A percentile compares a stretch with the other conserved stretches of the same genome.
These are phyloP conservation scores for Lotmaria passim DNA, from an alignment of 208 protist species.

Conservation along the genomic window DNA sequence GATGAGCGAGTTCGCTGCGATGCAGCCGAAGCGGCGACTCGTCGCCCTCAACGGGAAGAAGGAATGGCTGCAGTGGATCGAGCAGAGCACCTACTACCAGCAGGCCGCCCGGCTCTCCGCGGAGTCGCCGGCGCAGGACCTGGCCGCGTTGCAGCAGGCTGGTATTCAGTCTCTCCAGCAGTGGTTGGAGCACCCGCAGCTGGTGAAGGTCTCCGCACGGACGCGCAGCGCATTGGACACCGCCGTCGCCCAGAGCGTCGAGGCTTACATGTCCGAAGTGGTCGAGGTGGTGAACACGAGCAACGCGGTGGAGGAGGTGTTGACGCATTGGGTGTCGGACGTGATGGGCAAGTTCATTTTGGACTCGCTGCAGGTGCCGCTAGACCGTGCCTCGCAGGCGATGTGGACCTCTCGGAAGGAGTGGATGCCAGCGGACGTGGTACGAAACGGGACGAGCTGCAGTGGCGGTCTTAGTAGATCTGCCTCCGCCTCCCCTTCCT, in stretches of 20 bases:
- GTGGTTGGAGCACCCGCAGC: slow-evolving; percentile 77
- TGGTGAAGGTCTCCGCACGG: slow-evolving; percentile 73
- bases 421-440: slow-evolving; percentile 32
- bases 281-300: slow-evolving; percentile 65
- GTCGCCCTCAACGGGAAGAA: slow-evolving; percentile 61
- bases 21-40: slow-evolving; percentile 82
- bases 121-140: slow-evolving; percentile 66
- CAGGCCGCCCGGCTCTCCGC: slow-evolving; percentile 66
- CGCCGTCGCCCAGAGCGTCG: slow-evolving; percentile 76
- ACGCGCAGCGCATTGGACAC: slow-evolving; percentile 80
- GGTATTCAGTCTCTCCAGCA: slow-evolving; percentile 81
- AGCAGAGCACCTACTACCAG: slow-evolving; percentile 74
- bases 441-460: too few relatives aligned
- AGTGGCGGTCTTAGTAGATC: too few relatives aligned
- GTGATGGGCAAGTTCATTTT: slow-evolving; percentile 80
- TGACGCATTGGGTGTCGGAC: slow-evolving; percentile 67
- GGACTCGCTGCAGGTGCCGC: slow-evolving; percentile 61
- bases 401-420: slow-evolving; percentile 38
- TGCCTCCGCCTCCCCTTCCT: too few relatives aligned
- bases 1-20: slow-evolving; percentile 71
- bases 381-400: slow-evolving; percentile 60
- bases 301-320: slow-evolving; percentile 40
- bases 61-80: slow-evolving; percentile 76
- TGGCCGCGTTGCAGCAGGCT: slow-evolving; percentile 67
- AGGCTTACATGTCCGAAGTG: slow-evolving; percentile 73